Base-by-base conservation (phyloP, 208 protist genomes). In the Wallacemonas sp. region DNA sequence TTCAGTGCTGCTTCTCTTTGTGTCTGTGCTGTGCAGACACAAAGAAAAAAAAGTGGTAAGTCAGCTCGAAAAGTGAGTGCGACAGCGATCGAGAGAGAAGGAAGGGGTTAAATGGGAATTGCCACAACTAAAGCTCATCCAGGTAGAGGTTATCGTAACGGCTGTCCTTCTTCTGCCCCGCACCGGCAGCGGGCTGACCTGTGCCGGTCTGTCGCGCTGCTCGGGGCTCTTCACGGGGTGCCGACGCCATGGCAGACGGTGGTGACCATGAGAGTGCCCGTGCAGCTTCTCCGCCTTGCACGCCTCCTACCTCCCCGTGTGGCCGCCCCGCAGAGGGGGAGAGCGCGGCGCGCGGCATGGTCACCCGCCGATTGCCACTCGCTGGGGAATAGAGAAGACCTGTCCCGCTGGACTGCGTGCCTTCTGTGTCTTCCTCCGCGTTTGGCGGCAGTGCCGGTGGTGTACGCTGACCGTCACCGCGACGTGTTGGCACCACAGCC, bases 231-330 rank as follows among this genome's bases (percentile, higher is more conserved):
- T 38, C 51, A n/a, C 51, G 51, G 9, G 51, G 51, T 39, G 3
- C 30, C 14, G 51, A 58, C 3, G 28, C 51, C 51, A 58, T 58
- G 15, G 51, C 51, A 5, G 51, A 58, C 12, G 51, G 51, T 19
- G 51, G 51, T 14, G 51, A 58, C 51, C 51, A 58, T n/a, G 51
- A 58, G 12, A 58, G n/a, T 31, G 4, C 51, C n/a, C 51, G 51
- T 9, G 51, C 51, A 14, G 51, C 51, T 21, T 34, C 9, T 34
- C 26, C 3, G 21, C 46, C 6, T 8, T 54, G 21, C 5, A 19
- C 14, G 46, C n/a, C n/a, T n/a, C n/a, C n/a, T n/a, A n/a, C n/a
- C n/a, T n/a, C n/a, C n/a, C n/a, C n/a, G n/a, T n/a, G n/a, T n/a
- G n/a, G n/a, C n/a, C n/a, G 26, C 26, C 26, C 24, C 26, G 46